Evolutionary conservation across 768 basidiomycete genomes (phyloP), one percentile per base, ranked within the genome.

Genomic region (Rhodotorula babjevae): DNA sequence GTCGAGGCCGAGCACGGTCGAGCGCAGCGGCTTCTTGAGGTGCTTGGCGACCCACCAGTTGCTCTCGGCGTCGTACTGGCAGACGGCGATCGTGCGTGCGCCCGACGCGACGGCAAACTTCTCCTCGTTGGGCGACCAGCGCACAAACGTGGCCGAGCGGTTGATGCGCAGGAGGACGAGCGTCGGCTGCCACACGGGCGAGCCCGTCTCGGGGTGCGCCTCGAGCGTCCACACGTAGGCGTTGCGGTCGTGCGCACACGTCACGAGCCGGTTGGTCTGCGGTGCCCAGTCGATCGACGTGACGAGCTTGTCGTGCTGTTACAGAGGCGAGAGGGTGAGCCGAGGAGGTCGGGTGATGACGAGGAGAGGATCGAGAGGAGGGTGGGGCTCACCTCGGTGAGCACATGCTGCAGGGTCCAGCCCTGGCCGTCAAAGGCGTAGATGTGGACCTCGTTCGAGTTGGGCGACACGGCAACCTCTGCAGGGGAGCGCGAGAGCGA

Each of bases 211-310:
- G 2, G 88, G 84, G 77, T 93, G 90, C 42, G 86, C 84, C 16
- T 86, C 86, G 79, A 90, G 88, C 66, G 92, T 89, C 96, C 96
- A 99, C 46, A 99, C 96, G 79, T 99, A 99, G 50, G 96, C 95
- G 80, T 99, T 99, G 65, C 96, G 85, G 80, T 99, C 96, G 81
- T 99, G 95, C n/a, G 94, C 95, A 77, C 93, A 92, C 21, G 96
- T 98, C 36, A 99, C 95, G 82, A 99, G 95, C 58, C 92, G 90
- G 82, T 98, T 97, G 60, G 96, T 93, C 76, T 87, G 87, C 27
- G 94, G 93, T 21, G 94, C 96, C 96, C 96, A 99, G 81, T 97
- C 94, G 81, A 99, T 96, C 67, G 93, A 93, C 5, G 95, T 98
- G 82, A 99, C 90, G 69, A 89, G 83, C 82, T 98, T 98, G 84